Conservation (phyloP, 331 rosid genomes). For the Quercus tomentella region DNA sequence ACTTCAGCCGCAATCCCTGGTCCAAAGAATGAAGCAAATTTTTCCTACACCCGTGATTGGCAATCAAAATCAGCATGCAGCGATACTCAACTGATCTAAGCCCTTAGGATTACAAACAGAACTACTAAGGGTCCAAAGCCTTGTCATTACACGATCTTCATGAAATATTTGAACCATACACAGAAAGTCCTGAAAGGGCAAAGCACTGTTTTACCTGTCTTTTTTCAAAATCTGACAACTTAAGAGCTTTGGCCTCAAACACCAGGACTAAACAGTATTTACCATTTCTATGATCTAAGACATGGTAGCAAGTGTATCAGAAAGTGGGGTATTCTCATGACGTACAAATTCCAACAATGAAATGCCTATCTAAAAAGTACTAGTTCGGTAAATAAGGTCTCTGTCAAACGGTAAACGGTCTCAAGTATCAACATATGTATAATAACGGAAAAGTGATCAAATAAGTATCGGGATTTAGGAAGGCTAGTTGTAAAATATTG, state of each 20-base stretch:
- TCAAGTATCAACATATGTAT: not conserved
- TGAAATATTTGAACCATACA: not conserved
- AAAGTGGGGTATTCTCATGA: constrained; percentile 1
- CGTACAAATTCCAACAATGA: not conserved
- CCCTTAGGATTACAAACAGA: constrained; percentile 2
- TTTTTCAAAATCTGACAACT: constrained; percentile 74
- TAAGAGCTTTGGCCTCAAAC: constrained; percentile 77
- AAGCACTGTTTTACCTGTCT: constrained; percentile 59
- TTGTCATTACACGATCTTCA: not conserved
- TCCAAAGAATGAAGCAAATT: constrained; percentile 91
- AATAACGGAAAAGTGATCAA: not conserved
- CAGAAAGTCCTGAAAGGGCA: not conserved
- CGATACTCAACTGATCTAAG: not conserved
- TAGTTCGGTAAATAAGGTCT: not conserved
- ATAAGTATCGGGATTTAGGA: not conserved
- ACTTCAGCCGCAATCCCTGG: constrained; percentile 88
- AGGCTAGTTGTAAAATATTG: not conserved
- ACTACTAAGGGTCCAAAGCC: constrained; percentile 13
- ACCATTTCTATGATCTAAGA: constrained; percentile 72
- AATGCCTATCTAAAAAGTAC: not conserved
- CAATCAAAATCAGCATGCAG: constrained; percentile 15
- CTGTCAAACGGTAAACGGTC: not conserved
- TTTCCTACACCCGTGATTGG: constrained; percentile 47
- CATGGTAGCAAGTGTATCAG: constrained; percentile 7
- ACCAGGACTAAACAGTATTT: constrained; percentile 72